Evolutionary conservation across 1,139 yeast genomes (phyloP).

Genomic region (Kodamaea derodonti): DNA sequence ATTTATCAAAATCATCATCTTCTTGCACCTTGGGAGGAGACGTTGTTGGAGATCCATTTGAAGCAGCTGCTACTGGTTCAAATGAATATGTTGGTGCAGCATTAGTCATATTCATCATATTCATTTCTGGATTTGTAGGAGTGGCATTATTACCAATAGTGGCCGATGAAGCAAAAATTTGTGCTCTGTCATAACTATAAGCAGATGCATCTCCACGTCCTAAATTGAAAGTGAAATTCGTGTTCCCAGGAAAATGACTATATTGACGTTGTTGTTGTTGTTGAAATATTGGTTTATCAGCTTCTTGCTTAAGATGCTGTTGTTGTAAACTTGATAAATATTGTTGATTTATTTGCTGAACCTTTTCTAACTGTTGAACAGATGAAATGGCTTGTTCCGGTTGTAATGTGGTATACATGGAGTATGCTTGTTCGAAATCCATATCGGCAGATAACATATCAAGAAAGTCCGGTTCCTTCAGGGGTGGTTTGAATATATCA

Average conservation of each 20-base stretch:
- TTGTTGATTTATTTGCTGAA: slow-evolving; percentile 32
- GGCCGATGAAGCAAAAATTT: slow-evolving; percentile 6
- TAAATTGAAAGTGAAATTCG: slow-evolving; percentile 5
- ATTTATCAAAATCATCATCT: slow-evolving; percentile 39
- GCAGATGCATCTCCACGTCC: slow-evolving; percentile 5
- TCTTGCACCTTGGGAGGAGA: slow-evolving; percentile 5
- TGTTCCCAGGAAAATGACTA: slow-evolving; percentile 6
- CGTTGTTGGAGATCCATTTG: not conserved
- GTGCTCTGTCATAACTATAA: slow-evolving; percentile 13
- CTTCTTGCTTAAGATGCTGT: slow-evolving; percentile 2
- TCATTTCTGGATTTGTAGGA: not conserved
- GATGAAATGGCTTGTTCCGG: slow-evolving; percentile 36
- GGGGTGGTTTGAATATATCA: slow-evolving; percentile 1
- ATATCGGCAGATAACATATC: slow-evolving; percentile 28
- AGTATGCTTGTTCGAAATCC: slow-evolving; percentile 48
- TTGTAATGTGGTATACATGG: slow-evolving; percentile 38
- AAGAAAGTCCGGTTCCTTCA: slow-evolving; percentile 7
- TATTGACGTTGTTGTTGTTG: not conserved
- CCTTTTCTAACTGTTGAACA: slow-evolving; percentile 38
- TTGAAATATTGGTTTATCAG: not conserved
- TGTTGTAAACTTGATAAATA: slow-evolving; percentile 13
- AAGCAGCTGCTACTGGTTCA: no score
- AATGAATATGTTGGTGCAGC: not conserved
- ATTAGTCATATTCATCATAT: not conserved
- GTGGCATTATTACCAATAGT: slow-evolving; percentile 1